Conservation (phyloP, 768 basidiomycete species). For the Suillus tomentosus region DNA sequence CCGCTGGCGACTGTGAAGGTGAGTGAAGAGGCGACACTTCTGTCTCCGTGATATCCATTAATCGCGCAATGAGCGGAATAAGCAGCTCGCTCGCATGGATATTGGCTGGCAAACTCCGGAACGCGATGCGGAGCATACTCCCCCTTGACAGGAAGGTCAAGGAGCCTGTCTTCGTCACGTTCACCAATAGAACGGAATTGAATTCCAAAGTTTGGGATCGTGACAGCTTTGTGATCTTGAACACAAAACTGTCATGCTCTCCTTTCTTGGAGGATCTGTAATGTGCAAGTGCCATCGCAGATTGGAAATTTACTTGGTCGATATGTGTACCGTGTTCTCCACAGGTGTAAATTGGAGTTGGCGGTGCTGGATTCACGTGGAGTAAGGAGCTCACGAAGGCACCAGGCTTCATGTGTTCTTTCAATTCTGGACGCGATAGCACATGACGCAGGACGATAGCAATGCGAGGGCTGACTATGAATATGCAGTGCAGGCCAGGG, state of each 20-base stretch:
- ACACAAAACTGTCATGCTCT: slow-evolving; percentile 32
- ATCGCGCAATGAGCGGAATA: background rate
- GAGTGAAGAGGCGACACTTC: background rate
- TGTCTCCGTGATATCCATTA: background rate
- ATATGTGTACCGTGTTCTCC: background rate
- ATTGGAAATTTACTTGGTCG: background rate
- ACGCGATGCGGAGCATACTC: slow-evolving; percentile 14
- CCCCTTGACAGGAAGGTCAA: slow-evolving; percentile 14
- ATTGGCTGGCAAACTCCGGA: slow-evolving; percentile 1
- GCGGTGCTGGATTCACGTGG: too few species aligned
- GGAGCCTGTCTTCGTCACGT: slow-evolving; percentile 5
- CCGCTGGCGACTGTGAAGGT: background rate
- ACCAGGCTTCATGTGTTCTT: background rate
- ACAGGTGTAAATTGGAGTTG: too few species aligned
- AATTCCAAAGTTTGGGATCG: slow-evolving; percentile 12
- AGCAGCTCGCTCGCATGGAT: background rate
- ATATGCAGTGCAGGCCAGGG: slow-evolving; percentile 31
- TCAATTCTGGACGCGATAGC: slow-evolving; percentile 16
- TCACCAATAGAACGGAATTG: slow-evolving; percentile 11
- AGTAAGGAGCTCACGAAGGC: slow-evolving; percentile 8
- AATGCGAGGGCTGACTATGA: slow-evolving; percentile 38
- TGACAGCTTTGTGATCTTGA: slow-evolving; percentile 32
- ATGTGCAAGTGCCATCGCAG: background rate
- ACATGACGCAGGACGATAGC: slow-evolving; percentile 33
- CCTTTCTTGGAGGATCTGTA: slow-evolving; percentile 14